Base-by-base conservation (phyloP, 257 asterid genomes). In the Gentiana macrophylla region DNA sequence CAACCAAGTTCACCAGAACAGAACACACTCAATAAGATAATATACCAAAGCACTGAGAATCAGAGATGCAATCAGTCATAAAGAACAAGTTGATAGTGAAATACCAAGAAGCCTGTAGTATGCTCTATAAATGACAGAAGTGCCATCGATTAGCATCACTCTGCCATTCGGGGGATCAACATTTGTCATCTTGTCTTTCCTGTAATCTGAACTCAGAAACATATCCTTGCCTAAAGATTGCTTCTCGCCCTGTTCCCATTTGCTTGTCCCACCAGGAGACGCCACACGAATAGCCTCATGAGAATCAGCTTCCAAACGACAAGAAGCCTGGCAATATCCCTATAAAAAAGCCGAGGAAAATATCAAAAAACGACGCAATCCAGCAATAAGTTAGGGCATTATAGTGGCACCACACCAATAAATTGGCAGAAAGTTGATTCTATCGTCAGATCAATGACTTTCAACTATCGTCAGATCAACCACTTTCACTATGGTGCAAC, bases 131-230 rank as follows among this genome's bases (percentile, higher is more conserved):
- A 91, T 87, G 69, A 91, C 64, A 3, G 98, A 76, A 33, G 96
- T 83, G 57, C 98, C 98, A 41, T 91, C 98, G 33, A 91, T 72
- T 66, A 91, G 96, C 98, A 91, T 87, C 53, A 91, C 85, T 77
- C 95, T 84, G 62, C 90, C 94, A 62, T 66, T 75, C 35, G 88
- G 69, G 35, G 84, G 66, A 62, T 62, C 72, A 32, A 51, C 38
- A 64, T 64, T 57, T 4, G 61, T 63, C 46, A 70, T 47, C 62
- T 63, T 77, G 62, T 76, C 78, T 62, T 68, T 63, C 58, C 9
- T 43, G 52, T 56, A 36, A 55, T 68, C 62, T 59, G 84, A 65
- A 65, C 74, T 81, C 56, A 64, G 36, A 48, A 13, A 10, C 57
- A 72, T 53, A 48, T 65, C 67, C 56, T 70, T 65, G 53, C 56